Evolutionary conservation across 2,329 filamentous ascomycete genomes (phyloP).

Genomic region (Paraphaeosphaeria sporulosa): DNA sequence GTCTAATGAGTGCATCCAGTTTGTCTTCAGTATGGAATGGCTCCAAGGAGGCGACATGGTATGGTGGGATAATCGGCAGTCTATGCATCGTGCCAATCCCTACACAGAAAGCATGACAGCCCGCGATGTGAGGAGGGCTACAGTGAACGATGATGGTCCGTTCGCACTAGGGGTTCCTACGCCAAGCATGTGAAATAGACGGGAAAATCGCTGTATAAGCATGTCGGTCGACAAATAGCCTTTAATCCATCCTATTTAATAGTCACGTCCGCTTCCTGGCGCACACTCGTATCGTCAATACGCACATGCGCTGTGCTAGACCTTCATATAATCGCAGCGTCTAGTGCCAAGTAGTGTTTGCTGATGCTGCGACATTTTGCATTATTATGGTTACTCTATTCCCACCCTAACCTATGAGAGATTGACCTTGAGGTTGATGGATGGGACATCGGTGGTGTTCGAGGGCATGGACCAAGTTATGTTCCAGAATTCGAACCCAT

Average conservation of each 20-base stretch:
- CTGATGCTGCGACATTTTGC: not conserved
- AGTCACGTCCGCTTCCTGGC: too few species aligned
- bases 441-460: slow-evolving; percentile 12
- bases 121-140: too few species aligned
- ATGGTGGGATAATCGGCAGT: not conserved
- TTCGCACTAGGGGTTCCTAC: too few species aligned
- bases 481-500: slow-evolving; percentile 39
- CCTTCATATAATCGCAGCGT: not conserved
- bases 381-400: not conserved
- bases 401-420: not conserved
- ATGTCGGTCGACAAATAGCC: too few species aligned
- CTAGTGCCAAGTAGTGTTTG: not conserved
- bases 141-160: too few species aligned
- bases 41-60: not conserved
- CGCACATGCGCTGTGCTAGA: too few species aligned
- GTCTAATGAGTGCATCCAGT: too few species aligned
- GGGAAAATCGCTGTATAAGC: too few species aligned
- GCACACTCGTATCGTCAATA: too few species aligned
- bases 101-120: not conserved
- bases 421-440: slow-evolving; percentile 11
- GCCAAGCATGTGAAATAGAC: too few species aligned
- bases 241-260: too few species aligned
- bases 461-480: slow-evolving; percentile 40
- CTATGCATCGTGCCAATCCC: slow-evolving; percentile 1
- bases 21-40: not conserved